Percentiles rank a stretch among this genome's conserved stretches.
Conservation (phyloP, 192 early-diverging fungal species). For the Rhizoclosmatium globosum region DNA sequence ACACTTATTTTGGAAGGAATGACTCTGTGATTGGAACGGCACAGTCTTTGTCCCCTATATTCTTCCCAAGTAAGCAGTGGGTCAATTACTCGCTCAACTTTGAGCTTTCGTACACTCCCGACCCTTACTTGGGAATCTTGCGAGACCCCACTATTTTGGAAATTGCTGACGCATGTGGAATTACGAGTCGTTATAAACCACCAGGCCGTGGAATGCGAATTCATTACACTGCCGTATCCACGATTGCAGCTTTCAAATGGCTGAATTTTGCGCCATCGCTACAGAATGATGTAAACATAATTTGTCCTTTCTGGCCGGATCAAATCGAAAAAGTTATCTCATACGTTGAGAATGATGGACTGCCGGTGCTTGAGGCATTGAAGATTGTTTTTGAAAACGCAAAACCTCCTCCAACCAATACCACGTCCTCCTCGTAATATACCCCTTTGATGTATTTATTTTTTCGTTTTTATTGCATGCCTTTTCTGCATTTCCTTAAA, state of each 20-base stretch:
- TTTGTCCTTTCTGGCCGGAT: constrained; percentile 19
- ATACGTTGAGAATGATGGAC: constrained; percentile 1
- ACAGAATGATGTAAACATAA: constrained; percentile 5
- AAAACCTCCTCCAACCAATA: background rate
- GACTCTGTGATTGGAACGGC: constrained; percentile 18
- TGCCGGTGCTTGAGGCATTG: background rate
- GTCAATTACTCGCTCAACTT: constrained; percentile 35
- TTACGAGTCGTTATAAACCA: background rate
- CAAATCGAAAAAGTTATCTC: background rate
- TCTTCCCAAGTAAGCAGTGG: constrained; percentile 18
- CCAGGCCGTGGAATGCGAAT: background rate
- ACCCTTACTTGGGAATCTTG: constrained; percentile 11
- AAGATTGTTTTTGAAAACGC: constrained; percentile 10
- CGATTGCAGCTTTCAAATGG: background rate
- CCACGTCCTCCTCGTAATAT: no score
- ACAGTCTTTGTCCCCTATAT: background rate
- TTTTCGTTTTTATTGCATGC: no score
- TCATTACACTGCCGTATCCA: constrained; percentile 3
- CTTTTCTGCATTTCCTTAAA: no score
- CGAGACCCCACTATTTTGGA: constrained; percentile 12
- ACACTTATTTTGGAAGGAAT: background rate
- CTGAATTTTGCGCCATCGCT: background rate
- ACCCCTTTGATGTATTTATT: no score
- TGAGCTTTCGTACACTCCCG: constrained; percentile 29
- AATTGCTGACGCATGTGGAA: constrained; percentile 21